Evolutionary conservation across 345 rosid species (phyloP).

Genomic region (Citrus maxima): DNA sequence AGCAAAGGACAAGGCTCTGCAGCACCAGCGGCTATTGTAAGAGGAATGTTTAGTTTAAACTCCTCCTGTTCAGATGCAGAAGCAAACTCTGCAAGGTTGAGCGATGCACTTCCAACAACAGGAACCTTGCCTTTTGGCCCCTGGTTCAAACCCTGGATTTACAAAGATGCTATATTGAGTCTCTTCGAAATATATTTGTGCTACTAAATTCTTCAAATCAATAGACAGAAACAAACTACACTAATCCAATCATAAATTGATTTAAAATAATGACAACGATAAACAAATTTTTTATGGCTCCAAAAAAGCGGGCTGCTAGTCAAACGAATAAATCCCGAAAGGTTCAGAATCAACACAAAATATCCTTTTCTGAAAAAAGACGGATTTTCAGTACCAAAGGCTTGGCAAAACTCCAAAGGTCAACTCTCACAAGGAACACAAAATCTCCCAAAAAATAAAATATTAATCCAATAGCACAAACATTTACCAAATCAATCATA

Average conservation of each 20-base stretch:
- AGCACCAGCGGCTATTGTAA: constrained; percentile 30
- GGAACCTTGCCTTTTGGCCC: constrained; percentile 49
- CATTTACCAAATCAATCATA: not conserved
- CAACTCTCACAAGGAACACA: constrained; percentile 13
- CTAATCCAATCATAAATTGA: not conserved
- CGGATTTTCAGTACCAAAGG: not conserved
- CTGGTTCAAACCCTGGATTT: constrained; percentile 59
- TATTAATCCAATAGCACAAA: not conserved
- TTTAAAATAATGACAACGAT: not conserved
- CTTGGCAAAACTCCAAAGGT: not conserved
- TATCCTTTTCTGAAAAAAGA: not conserved
- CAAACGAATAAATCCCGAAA: not conserved
- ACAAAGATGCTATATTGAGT: not conserved
- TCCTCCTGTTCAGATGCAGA: constrained; percentile 44
- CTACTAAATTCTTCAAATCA: not conserved
- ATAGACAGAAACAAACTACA: not conserved
- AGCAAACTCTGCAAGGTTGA: constrained; percentile 72
- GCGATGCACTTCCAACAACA: constrained; percentile 45
- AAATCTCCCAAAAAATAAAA: not conserved
- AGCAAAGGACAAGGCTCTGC: constrained; percentile 48
- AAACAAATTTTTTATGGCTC: not conserved
- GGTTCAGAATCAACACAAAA: not conserved
- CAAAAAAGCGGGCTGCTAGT: not conserved
- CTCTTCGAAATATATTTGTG: not conserved
- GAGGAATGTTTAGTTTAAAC: constrained; percentile 52